A percentile compares a stretch with the other conserved stretches of the same genome.
Evolutionary conservation across 192 early-diverging fungal species (phyloP).

Genomic region (Dissophora globulifera): DNA sequence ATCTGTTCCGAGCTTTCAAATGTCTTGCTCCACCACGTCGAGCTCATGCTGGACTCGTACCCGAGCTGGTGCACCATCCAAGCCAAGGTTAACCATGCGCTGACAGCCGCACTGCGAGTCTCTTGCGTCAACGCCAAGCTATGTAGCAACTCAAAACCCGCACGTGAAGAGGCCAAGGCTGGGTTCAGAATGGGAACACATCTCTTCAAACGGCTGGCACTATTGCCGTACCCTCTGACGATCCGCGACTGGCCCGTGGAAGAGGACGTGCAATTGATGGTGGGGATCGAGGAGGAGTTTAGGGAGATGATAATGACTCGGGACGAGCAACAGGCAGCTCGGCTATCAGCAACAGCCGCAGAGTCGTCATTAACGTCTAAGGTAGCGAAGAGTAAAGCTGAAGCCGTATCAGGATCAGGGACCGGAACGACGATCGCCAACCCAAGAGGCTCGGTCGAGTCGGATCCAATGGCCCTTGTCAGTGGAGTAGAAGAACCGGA

Average conservation of each 20-base stretch:
- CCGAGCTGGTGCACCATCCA: constrained; percentile 31
- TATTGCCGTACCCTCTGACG: constrained; percentile 16
- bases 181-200: constrained; percentile 32
- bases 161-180: constrained; percentile 20
- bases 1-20: constrained; percentile 34
- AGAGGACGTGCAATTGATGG: constrained; percentile 27
- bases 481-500: neutral
- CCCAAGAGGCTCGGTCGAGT: neutral
- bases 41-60: constrained; percentile 34
- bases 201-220: constrained; percentile 18
- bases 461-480: no score
- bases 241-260: constrained; percentile 24
- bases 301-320: constrained; percentile 32
- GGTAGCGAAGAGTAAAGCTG: neutral
- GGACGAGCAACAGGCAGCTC: constrained; percentile 13
- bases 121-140: constrained; percentile 17
- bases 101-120: constrained; percentile 21
- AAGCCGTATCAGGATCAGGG: neutral
- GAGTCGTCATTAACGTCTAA: neutral
- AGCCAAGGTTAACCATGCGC: constrained; percentile 32
- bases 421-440: neutral
- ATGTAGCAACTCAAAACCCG: neutral
- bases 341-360: neutral
- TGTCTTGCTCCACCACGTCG: constrained; percentile 25
- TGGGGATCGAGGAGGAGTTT: constrained; percentile 25